Evolutionary conservation across 2,329 filamentous ascomycete genomes (phyloP).

Genomic region (Fusarium sp.): DNA sequence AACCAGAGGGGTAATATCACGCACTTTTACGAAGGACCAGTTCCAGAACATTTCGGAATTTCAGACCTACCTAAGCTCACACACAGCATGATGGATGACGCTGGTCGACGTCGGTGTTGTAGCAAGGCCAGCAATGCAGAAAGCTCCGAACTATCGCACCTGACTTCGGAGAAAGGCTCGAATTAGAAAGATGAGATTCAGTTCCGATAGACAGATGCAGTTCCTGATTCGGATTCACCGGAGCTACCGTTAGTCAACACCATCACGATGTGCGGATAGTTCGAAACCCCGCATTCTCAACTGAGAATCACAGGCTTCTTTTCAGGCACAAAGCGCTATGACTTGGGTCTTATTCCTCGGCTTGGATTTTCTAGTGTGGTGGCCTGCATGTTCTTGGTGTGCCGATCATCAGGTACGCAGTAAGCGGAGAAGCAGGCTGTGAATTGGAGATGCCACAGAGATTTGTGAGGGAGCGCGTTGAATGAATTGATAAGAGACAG

Average conservation of each 20-base stretch:
- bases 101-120: constrained; percentile 10
- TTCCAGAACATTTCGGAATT: not conserved
- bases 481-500: not conserved
- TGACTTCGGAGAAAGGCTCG: constrained; percentile 21
- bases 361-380: constrained; percentile 14
- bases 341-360: constrained; percentile 32
- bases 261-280: constrained; percentile 12
- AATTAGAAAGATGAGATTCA: constrained; percentile 8
- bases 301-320: constrained; percentile 34
- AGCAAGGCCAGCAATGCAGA: not conserved
- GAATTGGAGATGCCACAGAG: not conserved
- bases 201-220: constrained; percentile 14
- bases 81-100: not conserved
- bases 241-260: constrained; percentile 23
- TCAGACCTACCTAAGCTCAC: not conserved
- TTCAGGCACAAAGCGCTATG: not conserved
- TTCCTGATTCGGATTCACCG: constrained; percentile 11
- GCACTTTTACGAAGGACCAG: constrained; percentile 7
- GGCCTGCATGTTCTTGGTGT: constrained; percentile 26
- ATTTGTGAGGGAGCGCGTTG: not conserved
- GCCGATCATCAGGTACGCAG: constrained; percentile 36
- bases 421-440: not conserved
- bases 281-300: constrained; percentile 16
- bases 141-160: constrained; percentile 1
- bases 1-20: not conserved